Evolutionary conservation across 2,329 filamentous ascomycete species (phyloP).

Genomic region (Zasmidium cellare): DNA sequence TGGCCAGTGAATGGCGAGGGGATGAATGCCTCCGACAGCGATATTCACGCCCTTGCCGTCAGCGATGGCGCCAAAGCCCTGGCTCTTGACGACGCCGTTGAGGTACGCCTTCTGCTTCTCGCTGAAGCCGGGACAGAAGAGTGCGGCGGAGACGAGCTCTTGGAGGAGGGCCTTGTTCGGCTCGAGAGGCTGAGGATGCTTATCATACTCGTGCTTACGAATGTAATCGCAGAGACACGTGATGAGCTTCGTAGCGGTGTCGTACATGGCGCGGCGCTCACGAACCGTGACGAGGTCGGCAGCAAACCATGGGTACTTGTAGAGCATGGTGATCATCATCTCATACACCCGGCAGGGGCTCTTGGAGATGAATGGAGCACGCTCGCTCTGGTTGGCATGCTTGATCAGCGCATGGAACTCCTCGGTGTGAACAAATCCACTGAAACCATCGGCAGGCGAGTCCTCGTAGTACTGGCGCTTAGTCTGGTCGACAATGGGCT

Average conservation of each 20-base stretch:
- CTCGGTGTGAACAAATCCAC: slow-evolving; percentile 53
- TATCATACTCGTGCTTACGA: slow-evolving; percentile 1
- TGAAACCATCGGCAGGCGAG: slow-evolving; percentile 50
- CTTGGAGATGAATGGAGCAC: slow-evolving; percentile 51
- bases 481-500: slow-evolving; percentile 35
- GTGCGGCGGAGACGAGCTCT: slow-evolving; percentile 33
- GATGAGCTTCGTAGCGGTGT: slow-evolving; percentile 29
- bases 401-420: slow-evolving; percentile 49
- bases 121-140: slow-evolving; percentile 35
- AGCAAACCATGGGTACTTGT: slow-evolving; percentile 57
- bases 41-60: slow-evolving; percentile 23
- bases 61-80: slow-evolving; percentile 24
- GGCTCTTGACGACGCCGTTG: slow-evolving; percentile 13
- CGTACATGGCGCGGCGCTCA: slow-evolving; percentile 49
- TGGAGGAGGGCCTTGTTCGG: slow-evolving; percentile 31
- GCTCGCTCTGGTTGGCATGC: slow-evolving; percentile 50
- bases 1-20: slow-evolving; percentile 27
- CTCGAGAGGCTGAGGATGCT: slow-evolving; percentile 4
- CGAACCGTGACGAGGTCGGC: slow-evolving; percentile 46
- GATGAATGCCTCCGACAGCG: slow-evolving; percentile 25
- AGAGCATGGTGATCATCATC: slow-evolving; percentile 51
- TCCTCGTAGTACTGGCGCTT: slow-evolving; percentile 47
- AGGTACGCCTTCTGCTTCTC: slow-evolving; percentile 33
- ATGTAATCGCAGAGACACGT: slow-evolving; percentile 27
- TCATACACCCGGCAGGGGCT: slow-evolving; percentile 56